Percentiles rank a stretch among this genome's conserved stretches.
These are phyloP conservation scores for Backusella mclennaniae DNA, from an alignment of 192 early-diverging fungal species.

Conservation along the genomic window DNA sequence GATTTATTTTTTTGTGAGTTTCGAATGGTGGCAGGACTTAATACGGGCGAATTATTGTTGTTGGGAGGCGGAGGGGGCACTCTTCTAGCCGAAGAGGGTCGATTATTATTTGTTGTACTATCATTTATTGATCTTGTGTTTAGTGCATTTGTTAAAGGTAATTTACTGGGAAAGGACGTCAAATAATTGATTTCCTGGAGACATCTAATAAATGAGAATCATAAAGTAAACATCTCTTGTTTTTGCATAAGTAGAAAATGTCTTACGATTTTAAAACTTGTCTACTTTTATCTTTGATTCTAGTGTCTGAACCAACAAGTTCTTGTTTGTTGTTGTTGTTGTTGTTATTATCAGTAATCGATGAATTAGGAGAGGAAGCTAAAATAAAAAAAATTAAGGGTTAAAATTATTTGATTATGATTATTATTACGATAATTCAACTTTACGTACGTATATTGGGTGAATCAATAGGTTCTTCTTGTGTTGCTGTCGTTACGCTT, in stretches of 20 bases:
- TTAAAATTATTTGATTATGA: neutral
- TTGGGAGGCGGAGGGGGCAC: neutral
- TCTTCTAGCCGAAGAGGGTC: neutral
- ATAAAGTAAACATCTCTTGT: neutral
- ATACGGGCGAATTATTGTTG: neutral
- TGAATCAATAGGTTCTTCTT: slow-evolving; percentile 18
- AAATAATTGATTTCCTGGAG: slow-evolving; percentile 61
- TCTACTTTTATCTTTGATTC: slow-evolving; percentile 61
- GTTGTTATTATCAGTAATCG: neutral
- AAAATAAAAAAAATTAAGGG: slow-evolving; percentile 11
- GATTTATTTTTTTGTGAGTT: neutral
- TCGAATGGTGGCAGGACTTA: slow-evolving; percentile 8
- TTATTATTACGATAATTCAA: neutral
- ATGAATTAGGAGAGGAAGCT: neutral
- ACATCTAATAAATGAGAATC: slow-evolving; percentile 34
- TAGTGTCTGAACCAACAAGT: slow-evolving; percentile 37
- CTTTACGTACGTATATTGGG: slow-evolving; percentile 27
- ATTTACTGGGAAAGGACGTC: slow-evolving; percentile 41
- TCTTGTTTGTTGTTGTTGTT: neutral
- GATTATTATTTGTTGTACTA: neutral
- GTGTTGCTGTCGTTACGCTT: neutral
- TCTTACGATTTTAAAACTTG: slow-evolving; percentile 74
- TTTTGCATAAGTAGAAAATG: neutral
- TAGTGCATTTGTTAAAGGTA: slow-evolving; percentile 22
- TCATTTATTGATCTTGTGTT: neutral